Percentiles rank a stretch among this genome's conserved stretches.
phyloP scores from a whole-genome alignment of 1,284 basidiomycete genomes.

The Uromyces viciae-fabae region DNA sequence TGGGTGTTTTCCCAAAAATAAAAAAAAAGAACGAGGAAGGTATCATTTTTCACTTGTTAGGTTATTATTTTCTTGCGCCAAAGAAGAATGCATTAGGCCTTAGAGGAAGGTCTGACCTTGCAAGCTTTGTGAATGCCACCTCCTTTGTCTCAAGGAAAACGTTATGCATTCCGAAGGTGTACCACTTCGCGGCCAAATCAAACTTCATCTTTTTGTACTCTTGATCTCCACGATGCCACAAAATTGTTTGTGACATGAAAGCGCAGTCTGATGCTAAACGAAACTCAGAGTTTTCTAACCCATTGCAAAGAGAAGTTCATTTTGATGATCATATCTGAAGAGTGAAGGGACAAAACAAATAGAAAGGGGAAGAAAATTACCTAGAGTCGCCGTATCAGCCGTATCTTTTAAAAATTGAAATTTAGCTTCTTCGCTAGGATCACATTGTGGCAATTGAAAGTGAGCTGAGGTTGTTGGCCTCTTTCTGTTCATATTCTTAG shows the following conservation, averaged over 20 bases:
- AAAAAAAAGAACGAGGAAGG: no score
- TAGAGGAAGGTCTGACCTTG: slow-evolving; percentile 26
- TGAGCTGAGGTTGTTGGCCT: no score
- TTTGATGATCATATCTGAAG: neutral
- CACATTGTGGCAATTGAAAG: slow-evolving; percentile 1
- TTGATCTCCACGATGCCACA: slow-evolving; percentile 37
- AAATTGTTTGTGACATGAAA: slow-evolving; percentile 38
- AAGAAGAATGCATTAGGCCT: neutral
- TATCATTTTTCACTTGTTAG: no score
- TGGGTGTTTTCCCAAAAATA: no score
- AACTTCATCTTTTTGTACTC: slow-evolving; percentile 24
- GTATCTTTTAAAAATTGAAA: slow-evolving; percentile 36
- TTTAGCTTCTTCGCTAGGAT: slow-evolving; percentile 6
- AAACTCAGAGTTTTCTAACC: slow-evolving; percentile 35
- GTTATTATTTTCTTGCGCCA: neutral
- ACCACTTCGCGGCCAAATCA: slow-evolving; percentile 31
- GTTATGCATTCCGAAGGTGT: slow-evolving; percentile 24
- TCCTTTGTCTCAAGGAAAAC: slow-evolving; percentile 27
- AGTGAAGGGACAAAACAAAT: neutral
- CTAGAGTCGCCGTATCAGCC: slow-evolving; percentile 12
- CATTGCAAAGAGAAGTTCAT: neutral
- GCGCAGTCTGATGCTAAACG: slow-evolving; percentile 30
- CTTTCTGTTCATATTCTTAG: slow-evolving; percentile 4
- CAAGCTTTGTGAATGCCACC: slow-evolving; percentile 33
- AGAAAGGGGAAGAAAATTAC: neutral